Base-by-base conservation (phyloP, 1,284 basidiomycete genomes). In the Waitea zeae region DNA sequence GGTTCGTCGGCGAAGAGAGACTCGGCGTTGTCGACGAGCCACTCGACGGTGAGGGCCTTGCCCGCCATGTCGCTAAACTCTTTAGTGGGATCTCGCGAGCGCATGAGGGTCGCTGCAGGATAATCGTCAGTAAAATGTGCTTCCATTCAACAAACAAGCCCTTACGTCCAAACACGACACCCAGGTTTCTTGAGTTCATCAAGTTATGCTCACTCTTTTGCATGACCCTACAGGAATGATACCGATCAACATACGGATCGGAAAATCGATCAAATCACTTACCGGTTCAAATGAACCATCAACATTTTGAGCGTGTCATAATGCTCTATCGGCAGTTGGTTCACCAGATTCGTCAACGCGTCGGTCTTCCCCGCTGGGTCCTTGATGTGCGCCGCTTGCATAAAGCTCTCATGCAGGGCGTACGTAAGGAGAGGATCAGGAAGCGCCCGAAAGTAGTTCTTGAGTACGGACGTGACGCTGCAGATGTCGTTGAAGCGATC, bases 101-200 rank as follows among this genome's bases (percentile, higher is more conserved):
- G 75, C 75, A 97, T 86, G 15, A 97, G 63, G 0, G 93, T 98
- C 5, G 93, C 89, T 95, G 47, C 5, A 41, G 44, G 33, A n/a
- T 29, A 39, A 14, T 17, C 14, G 18, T 44, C 9, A 52, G 41
- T 38, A 28, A 32, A 28, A 34, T 19, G 11, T 35, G n/a, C 13
- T 7, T n/a, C 22, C 9, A 5, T 20, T 26, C 19, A 18, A 30
- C 36, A 27, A 33, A 17, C 18, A 33, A 33, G 14, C 11, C 78
- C 89, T 61, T 54, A 96, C 90, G 93, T 44, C 95, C 95, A 59
- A 98, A 97, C 29, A 99, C 90, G n/a, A 97, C 89, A n/a, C 95
- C 95, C 14, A 99, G 59, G 48, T 98, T 99, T 42, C 89, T 71
- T 3, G 88, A 79, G 34, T 77, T 89, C 95, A 99, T 98, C 36